Conservation (phyloP, 306 rosid genomes). For the Gastrolobium villosum region DNA sequence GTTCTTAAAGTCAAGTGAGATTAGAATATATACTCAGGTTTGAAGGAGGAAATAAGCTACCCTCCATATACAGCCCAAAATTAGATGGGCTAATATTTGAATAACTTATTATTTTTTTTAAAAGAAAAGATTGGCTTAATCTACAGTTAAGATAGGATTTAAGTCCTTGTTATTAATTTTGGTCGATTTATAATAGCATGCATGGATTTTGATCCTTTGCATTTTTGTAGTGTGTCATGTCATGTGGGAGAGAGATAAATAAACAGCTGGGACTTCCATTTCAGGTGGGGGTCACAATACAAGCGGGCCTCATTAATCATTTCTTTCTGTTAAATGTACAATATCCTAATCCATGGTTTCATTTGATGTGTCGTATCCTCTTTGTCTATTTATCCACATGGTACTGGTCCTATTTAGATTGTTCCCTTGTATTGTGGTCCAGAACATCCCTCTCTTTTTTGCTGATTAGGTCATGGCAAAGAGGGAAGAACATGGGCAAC, state of each 20-base stretch:
- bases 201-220: slow-evolving; percentile 31
- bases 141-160: neutral
- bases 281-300: neutral
- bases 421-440: slow-evolving; percentile 34
- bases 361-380: slow-evolving; percentile 12
- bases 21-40: slow-evolving; percentile 25
- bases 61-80: slow-evolving; percentile 39
- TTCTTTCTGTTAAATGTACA: slow-evolving; percentile 32
- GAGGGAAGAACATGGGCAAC: slow-evolving; percentile 26
- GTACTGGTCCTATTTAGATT: slow-evolving; percentile 44
- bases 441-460: neutral
- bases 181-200: neutral
- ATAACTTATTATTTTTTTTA: neutral
- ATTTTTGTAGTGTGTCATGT: slow-evolving; percentile 33
- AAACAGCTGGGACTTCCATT: slow-evolving; percentile 8
- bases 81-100: slow-evolving; percentile 42
- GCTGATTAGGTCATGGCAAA: slow-evolving; percentile 13
- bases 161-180: slow-evolving; percentile 1
- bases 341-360: slow-evolving; percentile 24
- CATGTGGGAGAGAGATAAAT: neutral
- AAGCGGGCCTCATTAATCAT: slow-evolving; percentile 30
- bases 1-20: slow-evolving; percentile 21
- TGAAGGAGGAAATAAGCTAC: slow-evolving; percentile 14
- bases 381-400: slow-evolving; percentile 40
- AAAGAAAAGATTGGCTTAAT: neutral